A percentile compares a stretch with the other conserved stretches of the same genome.
phyloP scores from a whole-genome alignment of 305 asterid genomes.

The Solanum aculeatissimum region DNA sequence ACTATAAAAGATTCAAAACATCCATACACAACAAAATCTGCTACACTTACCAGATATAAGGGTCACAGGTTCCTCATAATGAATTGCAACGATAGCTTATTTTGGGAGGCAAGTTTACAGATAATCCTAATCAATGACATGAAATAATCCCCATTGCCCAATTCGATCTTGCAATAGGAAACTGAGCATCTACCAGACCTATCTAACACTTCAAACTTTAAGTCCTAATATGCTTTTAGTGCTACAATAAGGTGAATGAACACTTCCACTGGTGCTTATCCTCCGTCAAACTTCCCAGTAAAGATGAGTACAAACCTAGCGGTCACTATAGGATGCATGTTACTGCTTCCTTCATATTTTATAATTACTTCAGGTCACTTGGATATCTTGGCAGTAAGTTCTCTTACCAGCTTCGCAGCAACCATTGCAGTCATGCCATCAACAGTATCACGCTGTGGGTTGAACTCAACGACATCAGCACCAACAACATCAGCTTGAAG shows the following conservation, averaged over 20 bases:
- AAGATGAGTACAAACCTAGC: neutral
- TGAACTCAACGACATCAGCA: conserved; percentile 95
- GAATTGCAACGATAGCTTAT: neutral
- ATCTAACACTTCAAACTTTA: neutral
- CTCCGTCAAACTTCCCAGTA: neutral
- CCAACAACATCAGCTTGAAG: conserved; percentile 84
- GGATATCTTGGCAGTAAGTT: conserved; percentile 90
- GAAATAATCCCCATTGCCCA: neutral
- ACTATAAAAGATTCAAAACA: neutral
- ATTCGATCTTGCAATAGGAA: neutral
- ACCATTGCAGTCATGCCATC: conserved; percentile 99
- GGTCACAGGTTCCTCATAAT: neutral
- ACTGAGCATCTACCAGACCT: neutral
- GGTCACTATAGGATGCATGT: neutral
- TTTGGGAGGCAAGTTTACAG: neutral
- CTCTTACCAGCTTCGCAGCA: conserved; percentile 90
- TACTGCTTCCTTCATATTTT: neutral
- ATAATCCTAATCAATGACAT: neutral
- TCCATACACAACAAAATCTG: neutral
- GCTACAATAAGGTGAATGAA: neutral
- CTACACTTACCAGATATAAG: neutral
- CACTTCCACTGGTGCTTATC: neutral
- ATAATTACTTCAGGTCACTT: conserved; percentile 22
- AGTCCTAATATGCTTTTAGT: neutral
- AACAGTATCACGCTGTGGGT: conserved; percentile 96